These are phyloP conservation scores for Camelina hispida DNA, from an alignment of 345 rosid species.

Conservation along the genomic window DNA sequence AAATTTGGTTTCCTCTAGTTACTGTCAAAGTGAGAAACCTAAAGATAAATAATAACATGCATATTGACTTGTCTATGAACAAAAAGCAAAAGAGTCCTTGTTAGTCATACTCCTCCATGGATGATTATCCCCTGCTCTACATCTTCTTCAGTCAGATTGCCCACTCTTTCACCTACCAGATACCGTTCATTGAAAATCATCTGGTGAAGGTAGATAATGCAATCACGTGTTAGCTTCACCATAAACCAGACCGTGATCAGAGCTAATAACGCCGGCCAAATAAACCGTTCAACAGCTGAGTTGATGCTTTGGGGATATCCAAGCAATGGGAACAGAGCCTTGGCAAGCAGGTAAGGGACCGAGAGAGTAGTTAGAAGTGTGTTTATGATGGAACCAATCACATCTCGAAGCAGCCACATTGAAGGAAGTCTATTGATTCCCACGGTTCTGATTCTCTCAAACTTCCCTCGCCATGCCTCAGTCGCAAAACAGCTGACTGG, in stretches of 20 bases:
- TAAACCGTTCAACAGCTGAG: conserved; percentile 16
- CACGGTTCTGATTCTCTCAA: conserved; percentile 15
- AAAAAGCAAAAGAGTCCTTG: not conserved
- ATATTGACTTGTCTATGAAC: conserved; percentile 20
- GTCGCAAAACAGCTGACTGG: conserved; percentile 23
- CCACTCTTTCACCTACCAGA: conserved; percentile 35
- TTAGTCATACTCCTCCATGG: conserved; percentile 10
- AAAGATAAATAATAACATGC: not conserved
- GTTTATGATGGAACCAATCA: conserved; percentile 28
- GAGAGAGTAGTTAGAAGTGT: conserved; percentile 26
- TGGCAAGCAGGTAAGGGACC: conserved; percentile 32
- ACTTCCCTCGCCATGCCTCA: conserved; percentile 25
- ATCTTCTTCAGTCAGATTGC: conserved; percentile 14
- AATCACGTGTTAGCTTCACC: conserved; percentile 25
- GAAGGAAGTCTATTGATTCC: conserved; percentile 9
- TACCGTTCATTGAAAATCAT: conserved; percentile 35
- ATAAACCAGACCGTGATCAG: not conserved
- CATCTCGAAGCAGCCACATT: conserved; percentile 34
- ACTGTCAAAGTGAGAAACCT: not conserved
- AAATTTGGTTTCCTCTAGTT: no score
- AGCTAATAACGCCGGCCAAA: conserved; percentile 37
- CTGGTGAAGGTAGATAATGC: conserved; percentile 30
- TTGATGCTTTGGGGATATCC: conserved; percentile 17
- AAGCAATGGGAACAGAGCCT: conserved; percentile 29
- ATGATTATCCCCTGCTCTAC: not conserved